A percentile compares a stretch with the other conserved stretches of the same genome.
Conservation (phyloP, 108 stramenopile genomes). For the Seminavis robusta region DNA sequence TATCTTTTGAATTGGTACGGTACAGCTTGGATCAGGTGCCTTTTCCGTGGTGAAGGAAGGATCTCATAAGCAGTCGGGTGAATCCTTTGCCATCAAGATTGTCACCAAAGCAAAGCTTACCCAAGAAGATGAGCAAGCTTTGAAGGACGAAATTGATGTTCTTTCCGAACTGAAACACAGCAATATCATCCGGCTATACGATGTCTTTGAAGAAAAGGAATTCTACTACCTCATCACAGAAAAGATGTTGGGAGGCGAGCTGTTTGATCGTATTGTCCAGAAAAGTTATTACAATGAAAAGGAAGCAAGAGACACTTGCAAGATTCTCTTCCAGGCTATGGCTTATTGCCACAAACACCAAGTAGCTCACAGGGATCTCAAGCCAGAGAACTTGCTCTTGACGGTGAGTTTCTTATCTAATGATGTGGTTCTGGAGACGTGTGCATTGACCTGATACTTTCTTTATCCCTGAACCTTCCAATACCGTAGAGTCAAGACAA, state of each 20-base stretch:
- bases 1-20: background rate
- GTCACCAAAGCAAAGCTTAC: constrained; percentile 80
- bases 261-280: constrained; percentile 91
- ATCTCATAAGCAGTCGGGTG: constrained; percentile 28
- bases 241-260: constrained; percentile 84
- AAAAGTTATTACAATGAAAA: constrained; percentile 83
- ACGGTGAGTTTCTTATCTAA: constrained; percentile 15
- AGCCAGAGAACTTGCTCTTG: constrained; percentile 88
- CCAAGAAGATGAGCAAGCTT: constrained; percentile 74
- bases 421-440: background rate
- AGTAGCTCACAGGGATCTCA: constrained; percentile 87
- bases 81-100: constrained; percentile 83
- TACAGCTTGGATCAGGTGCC: constrained; percentile 77
- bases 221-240: constrained; percentile 91
- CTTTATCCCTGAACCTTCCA: constrained; percentile 1
- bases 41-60: constrained; percentile 77
- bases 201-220: constrained; percentile 84
- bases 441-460: background rate
- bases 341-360: constrained; percentile 74
- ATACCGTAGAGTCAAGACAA: constrained; percentile 51
- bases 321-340: constrained; percentile 72
- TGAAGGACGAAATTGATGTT: constrained; percentile 76
- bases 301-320: constrained; percentile 71
- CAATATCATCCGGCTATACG: constrained; percentile 76
- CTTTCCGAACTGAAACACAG: constrained; percentile 59